Conservation (phyloP, 2,329 filamentous ascomycete species). For the Seiridium cupressi region DNA sequence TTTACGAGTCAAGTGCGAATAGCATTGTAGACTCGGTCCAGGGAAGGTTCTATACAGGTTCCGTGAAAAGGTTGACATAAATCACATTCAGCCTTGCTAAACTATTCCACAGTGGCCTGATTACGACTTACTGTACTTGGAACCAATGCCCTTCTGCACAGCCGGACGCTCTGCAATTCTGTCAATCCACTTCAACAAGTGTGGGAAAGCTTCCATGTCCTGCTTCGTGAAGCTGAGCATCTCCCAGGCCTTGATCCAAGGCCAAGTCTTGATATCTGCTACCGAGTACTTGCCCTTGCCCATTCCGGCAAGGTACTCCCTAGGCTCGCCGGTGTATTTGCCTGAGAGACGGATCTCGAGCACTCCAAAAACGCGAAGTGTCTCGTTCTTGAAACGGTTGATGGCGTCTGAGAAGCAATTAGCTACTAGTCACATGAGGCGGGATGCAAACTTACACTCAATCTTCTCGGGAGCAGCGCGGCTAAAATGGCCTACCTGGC, state of each 20-base stretch:
- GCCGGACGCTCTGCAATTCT: conserved; percentile 46
- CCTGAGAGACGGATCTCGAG: conserved; percentile 34
- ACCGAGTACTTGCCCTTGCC: conserved; percentile 53
- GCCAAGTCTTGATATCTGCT: conserved; percentile 52
- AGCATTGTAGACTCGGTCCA: no score
- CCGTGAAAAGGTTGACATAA: no score
- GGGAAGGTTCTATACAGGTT: no score
- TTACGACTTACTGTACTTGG: conserved; percentile 14
- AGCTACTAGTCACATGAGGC: neutral
- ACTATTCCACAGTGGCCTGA: no score
- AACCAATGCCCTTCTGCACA: conserved; percentile 27
- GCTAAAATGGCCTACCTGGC: conserved; percentile 41
- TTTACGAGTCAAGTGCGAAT: no score
- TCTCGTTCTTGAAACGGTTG: conserved; percentile 49
- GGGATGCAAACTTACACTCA: conserved; percentile 23
- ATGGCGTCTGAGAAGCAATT: conserved; percentile 35
- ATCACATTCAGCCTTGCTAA: no score
- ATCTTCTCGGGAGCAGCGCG: conserved; percentile 41
- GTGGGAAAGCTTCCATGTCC: conserved; percentile 48
- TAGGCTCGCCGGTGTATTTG: conserved; percentile 44
- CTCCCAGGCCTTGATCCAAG: conserved; percentile 46
- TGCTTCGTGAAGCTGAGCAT: conserved; percentile 40
- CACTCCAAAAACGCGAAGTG: conserved; percentile 50
- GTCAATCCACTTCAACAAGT: conserved; percentile 51
- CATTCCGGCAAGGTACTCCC: conserved; percentile 51